Conservation (phyloP, 2,329 filamentous ascomycete genomes). For the Metarhizium guizhouense region DNA sequence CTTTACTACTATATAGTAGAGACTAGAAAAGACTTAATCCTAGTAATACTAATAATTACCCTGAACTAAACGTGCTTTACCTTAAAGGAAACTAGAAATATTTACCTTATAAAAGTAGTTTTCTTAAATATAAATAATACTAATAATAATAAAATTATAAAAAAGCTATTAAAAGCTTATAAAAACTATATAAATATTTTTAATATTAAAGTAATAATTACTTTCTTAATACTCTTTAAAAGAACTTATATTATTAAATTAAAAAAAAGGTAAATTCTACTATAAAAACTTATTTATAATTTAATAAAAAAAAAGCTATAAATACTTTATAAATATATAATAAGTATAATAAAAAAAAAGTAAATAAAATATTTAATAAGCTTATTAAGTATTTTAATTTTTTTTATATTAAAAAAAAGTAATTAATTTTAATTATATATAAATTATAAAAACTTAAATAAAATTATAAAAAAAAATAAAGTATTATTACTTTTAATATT, state of each 20-base stretch:
- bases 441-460: neutral
- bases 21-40: neutral
- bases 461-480: neutral
- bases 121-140: no score
- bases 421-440: neutral
- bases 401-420: neutral
- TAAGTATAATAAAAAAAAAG: neutral
- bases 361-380: neutral
- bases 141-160: neutral
- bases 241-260: no score
- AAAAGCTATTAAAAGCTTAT: neutral
- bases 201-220: neutral
- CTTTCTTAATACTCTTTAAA: no score
- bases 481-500: neutral
- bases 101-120: no score
- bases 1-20: neutral
- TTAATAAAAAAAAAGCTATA: no score
- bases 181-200: no score
- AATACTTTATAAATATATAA: neutral
- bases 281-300: no score
- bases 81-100: no score
- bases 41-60: neutral
- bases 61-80: no score
- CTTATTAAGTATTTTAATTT: neutral
- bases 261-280: no score